Conservation (phyloP, 495 filamentous ascomycete species). For the Lophiostoma macrostomum region DNA sequence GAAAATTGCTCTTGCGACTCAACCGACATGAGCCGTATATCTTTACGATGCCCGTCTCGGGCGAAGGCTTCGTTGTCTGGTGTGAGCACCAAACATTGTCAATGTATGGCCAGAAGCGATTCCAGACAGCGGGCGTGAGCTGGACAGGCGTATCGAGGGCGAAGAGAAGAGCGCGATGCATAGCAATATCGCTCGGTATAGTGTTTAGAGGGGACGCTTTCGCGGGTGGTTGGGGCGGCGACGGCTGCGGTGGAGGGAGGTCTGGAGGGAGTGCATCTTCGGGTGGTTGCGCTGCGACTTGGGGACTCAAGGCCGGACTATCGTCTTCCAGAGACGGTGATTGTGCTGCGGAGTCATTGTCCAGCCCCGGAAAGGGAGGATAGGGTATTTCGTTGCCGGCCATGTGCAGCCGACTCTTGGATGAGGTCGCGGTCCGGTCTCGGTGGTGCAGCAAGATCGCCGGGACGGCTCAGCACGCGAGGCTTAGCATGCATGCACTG, state of each 20-base stretch:
- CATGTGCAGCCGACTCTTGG: too few species aligned
- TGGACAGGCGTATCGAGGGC: constrained; percentile 25
- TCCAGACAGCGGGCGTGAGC: constrained; percentile 17
- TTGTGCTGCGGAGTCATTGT: not conserved
- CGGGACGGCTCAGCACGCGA: too few species aligned
- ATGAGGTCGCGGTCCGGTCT: not conserved
- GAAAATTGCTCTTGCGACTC: constrained; percentile 18
- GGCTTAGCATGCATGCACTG: too few species aligned
- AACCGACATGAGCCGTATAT: constrained; percentile 24
- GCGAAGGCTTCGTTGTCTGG: constrained; percentile 14
- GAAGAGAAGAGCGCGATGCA: constrained; percentile 28
- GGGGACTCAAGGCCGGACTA: too few species aligned
- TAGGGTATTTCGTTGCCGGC: too few species aligned
- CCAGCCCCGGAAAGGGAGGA: not conserved
- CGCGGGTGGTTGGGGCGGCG: not conserved
- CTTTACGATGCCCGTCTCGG: constrained; percentile 19
- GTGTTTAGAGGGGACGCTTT: constrained; percentile 15
- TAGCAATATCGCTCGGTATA: constrained; percentile 23
- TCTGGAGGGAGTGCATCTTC: not conserved
- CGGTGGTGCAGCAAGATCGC: not conserved
- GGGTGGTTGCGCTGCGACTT: constrained; percentile 2
- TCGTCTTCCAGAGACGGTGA: too few species aligned
- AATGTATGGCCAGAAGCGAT: constrained; percentile 26
- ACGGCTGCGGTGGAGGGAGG: not conserved
- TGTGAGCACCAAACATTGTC: constrained; percentile 29